Evolutionary conservation across 208 protist genomes (phyloP).

Genomic region (Leishmania amazonensis): DNA sequence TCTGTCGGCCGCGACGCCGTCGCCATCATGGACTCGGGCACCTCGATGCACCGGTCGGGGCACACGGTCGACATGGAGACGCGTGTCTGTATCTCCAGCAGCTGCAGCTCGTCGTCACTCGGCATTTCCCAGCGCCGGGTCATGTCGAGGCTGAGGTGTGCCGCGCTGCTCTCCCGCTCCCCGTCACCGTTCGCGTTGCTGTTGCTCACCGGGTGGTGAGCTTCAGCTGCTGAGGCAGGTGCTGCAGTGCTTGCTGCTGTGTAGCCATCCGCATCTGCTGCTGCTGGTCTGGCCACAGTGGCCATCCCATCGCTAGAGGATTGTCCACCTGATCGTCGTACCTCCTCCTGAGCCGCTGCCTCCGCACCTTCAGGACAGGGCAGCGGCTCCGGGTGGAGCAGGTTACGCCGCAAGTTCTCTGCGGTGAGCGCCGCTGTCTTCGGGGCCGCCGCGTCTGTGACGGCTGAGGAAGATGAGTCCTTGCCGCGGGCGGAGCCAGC

Average conservation of each 20-base stretch:
- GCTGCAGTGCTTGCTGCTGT: not conserved
- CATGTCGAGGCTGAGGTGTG: slow-evolving; percentile 30
- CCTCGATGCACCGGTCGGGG: slow-evolving; percentile 9
- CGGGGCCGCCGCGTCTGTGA: not conserved
- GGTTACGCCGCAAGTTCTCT: slow-evolving; percentile 33
- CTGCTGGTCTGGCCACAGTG: not conserved
- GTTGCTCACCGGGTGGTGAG: not conserved
- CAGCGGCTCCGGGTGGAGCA: not conserved
- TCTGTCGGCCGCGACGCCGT: not conserved
- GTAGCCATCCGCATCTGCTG: not conserved
- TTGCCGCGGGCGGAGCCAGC: not conserved
- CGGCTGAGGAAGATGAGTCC: not conserved
- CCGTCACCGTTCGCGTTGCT: not conserved
- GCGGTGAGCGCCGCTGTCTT: slow-evolving; percentile 24
- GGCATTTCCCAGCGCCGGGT: slow-evolving; percentile 38
- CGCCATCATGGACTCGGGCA: not conserved
- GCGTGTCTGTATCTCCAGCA: slow-evolving; percentile 52
- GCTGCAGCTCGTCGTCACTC: slow-evolving; percentile 21
- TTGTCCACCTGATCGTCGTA: slow-evolving; percentile 6
- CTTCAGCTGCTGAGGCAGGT: not conserved
- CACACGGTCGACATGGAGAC: slow-evolving; percentile 44
- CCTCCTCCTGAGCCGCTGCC: not conserved
- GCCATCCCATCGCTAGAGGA: not conserved
- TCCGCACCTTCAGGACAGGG: not conserved
- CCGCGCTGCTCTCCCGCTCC: slow-evolving; percentile 2